Evolutionary conservation across 2,329 filamentous ascomycete genomes (phyloP), one percentile per base, ranked within the genome.

Genomic region (Zymoseptoria pseudotritici): DNA sequence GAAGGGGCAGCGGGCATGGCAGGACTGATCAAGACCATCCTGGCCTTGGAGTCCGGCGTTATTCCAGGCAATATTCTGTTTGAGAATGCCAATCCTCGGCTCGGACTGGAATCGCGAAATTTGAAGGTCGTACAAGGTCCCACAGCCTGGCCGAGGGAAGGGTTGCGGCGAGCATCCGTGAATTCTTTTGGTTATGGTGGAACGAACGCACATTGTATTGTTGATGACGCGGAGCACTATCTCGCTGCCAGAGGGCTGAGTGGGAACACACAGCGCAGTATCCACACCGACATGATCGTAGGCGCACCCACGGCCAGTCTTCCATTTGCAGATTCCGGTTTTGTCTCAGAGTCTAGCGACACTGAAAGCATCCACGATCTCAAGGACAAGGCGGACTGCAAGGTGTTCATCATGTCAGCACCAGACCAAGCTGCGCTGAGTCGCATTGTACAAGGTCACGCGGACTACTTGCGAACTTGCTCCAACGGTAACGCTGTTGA

Each of bases 111-210:
- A 19, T 53, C 51, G 13, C 51, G 19, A n/a, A 20, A 21, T 21
- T 22, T 53, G 17, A 26, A 53, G 21, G 51, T 21, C 22, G 19
- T 53, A 17, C 51, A 26, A 53, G 22, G 22, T 17, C 51, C 22
- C 13, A 21, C 51, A 21, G 26, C 56, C 6, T 61, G 50, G 79
- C 80, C 58, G 77, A 77, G 2, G 71, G 75, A 0, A 67, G 69
- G 53, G 2, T 17, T 36, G 46, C 54, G 58, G 17, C 57, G 58
- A 58, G 56, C 56, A 26, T 53, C 46, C 13, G 42, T 63, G 53
- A 69, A 68, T 49, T 63, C 57, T 11, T 70, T 70, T 24, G 68
- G 68, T 4, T 68, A 67, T 53, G 67, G 68, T 6, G 68, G 68
- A 13, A 63, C 67, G 19, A 70, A 70, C 42, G 67, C 63, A 1